These are phyloP conservation scores for Fonsecaea pugnacius DNA, from an alignment of 2,329 filamentous ascomycete species.

Conservation along the genomic window DNA sequence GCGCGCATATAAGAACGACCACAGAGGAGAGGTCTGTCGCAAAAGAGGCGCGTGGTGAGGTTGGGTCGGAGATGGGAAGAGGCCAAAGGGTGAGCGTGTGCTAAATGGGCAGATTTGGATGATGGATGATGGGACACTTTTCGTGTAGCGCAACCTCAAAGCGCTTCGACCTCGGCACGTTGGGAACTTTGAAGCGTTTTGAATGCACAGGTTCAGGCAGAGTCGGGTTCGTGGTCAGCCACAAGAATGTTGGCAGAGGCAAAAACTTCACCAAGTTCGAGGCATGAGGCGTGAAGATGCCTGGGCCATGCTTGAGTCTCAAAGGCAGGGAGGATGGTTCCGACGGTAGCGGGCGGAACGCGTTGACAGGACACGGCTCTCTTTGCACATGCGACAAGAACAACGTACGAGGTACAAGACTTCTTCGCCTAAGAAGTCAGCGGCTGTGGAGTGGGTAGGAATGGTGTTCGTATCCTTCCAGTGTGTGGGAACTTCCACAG, in stretches of 20 bases:
- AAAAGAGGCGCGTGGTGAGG: constrained; percentile 2
- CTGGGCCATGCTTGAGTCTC: constrained; percentile 6
- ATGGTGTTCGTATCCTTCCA: not conserved
- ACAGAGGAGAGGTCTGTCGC: not conserved
- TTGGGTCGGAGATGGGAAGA: constrained; percentile 4
- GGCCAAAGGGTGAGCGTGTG: not conserved
- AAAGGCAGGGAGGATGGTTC: not conserved
- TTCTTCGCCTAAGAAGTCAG: constrained; percentile 2
- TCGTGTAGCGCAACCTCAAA: constrained; percentile 23
- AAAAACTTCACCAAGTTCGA: constrained; percentile 10
- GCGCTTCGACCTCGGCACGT: constrained; percentile 16
- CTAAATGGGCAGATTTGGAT: not conserved
- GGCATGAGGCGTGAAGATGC: constrained; percentile 10
- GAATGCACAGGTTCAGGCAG: not conserved
- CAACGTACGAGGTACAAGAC: not conserved
- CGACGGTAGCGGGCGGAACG: constrained; percentile 5
- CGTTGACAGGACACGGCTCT: constrained; percentile 19
- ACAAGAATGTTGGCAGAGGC: constrained; percentile 3
- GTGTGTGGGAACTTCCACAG: not conserved
- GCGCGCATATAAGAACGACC: constrained; percentile 7
- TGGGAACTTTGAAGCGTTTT: not conserved
- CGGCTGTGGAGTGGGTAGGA: not conserved
- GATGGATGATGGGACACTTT: constrained; percentile 12
- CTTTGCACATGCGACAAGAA: constrained; percentile 18
- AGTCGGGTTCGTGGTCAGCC: not conserved